These are phyloP conservation scores for Viola odorata DNA, from an alignment of 345 rosid species.

Conservation along the genomic window DNA sequence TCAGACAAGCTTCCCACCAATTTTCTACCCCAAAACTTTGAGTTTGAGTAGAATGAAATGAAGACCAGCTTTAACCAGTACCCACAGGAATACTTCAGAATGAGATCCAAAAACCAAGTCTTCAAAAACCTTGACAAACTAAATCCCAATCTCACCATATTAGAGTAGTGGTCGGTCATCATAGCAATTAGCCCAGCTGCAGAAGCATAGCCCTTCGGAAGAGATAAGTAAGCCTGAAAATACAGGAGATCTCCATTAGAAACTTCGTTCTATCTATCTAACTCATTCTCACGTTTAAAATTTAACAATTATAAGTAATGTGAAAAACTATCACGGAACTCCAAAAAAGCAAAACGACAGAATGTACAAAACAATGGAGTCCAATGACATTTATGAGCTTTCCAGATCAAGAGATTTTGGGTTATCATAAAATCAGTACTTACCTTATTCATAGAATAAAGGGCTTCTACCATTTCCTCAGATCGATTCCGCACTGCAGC, in stretches of 20 bases:
- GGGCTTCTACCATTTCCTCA: constrained; percentile 85
- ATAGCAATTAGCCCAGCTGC: constrained; percentile 75
- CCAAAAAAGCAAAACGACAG: not conserved
- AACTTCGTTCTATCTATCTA: constrained; percentile 3
- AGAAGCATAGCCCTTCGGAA: constrained; percentile 82
- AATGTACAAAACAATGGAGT: not conserved
- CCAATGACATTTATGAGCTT: not conserved
- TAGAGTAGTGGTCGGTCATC: constrained; percentile 83
- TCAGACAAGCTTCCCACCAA: not conserved
- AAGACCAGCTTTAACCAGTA: not conserved
- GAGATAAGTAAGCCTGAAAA: constrained; percentile 82
- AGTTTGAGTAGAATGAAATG: not conserved
- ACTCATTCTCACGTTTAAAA: too few relatives aligned
- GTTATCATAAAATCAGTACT: constrained; percentile 3
- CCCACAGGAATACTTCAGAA: not conserved
- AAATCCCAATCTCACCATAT: constrained; percentile 40
- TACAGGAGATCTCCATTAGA: constrained; percentile 6
- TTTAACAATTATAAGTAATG: not conserved
- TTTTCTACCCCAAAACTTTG: constrained; percentile 1
- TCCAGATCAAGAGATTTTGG: constrained; percentile 1
- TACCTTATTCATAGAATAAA: constrained; percentile 77
- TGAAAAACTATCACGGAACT: not conserved
- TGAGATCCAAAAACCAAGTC: constrained; percentile 5
- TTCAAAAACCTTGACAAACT: not conserved
- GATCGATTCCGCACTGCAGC: constrained; percentile 61